phyloP scores from a whole-genome alignment of 768 basidiomycete genomes.

The Mrakia frigida region DNA sequence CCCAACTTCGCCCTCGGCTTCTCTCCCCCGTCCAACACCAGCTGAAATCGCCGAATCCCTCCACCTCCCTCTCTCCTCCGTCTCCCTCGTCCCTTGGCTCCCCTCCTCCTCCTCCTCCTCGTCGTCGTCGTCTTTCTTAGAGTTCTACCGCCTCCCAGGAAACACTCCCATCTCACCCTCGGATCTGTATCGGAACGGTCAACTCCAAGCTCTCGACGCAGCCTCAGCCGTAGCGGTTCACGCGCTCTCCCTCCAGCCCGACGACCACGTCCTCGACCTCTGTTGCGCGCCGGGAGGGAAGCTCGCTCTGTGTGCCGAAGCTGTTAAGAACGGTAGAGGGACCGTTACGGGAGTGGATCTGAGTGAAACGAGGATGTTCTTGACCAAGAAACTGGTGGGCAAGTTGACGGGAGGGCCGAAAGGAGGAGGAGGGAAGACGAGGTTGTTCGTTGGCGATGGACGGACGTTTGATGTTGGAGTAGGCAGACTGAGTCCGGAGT shows the following conservation, averaged over 20 bases:
- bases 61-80: neutral
- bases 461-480: conserved; percentile 25
- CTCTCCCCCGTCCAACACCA: conserved; percentile 3
- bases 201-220: conserved; percentile 29
- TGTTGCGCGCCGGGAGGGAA: conserved; percentile 31
- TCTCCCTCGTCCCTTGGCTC: conserved; percentile 23
- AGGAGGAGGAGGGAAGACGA: conserved; percentile 4
- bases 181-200: conserved; percentile 6
- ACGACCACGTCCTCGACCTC: conserved; percentile 30
- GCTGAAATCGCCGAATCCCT: conserved; percentile 19
- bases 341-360: conserved; percentile 29
- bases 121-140: neutral
- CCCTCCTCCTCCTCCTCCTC: neutral
- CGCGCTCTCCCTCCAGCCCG: conserved; percentile 19
- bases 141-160: conserved; percentile 27
- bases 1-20: conserved; percentile 6
- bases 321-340: conserved; percentile 8
- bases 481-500: conserved; percentile 1
- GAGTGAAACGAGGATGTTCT: conserved; percentile 2
- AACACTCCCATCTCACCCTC: conserved; percentile 6
- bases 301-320: conserved; percentile 18
- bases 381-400: neutral
- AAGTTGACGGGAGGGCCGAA: neutral
- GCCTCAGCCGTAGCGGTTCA: conserved; percentile 30
- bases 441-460: conserved; percentile 21